Percentiles rank a stretch among this genome's conserved stretches.
Evolutionary conservation across 441 rosid genomes (phyloP).

Genomic region (Breynia disticha): DNA sequence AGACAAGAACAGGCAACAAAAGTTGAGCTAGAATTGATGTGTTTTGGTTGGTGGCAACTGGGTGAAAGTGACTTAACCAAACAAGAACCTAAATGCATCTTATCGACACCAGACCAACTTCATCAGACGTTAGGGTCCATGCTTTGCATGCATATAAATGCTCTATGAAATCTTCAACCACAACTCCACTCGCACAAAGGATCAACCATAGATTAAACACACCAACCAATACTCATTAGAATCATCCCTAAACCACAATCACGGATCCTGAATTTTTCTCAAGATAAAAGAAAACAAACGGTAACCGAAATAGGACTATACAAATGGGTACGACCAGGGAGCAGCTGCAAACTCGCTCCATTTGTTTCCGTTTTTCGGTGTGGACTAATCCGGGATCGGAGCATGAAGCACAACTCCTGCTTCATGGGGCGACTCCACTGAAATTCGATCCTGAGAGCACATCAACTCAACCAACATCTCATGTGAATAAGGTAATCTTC

Average conservation of each 20-base stretch:
- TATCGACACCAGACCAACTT: conserved; percentile 15
- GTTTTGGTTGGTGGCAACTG: conserved; percentile 7
- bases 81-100: conserved; percentile 15
- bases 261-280: too few species aligned
- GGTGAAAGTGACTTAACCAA: conserved; percentile 24
- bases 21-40: background rate
- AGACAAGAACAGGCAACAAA: background rate
- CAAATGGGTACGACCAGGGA: too few species aligned
- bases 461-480: too few species aligned
- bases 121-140: conserved; percentile 21
- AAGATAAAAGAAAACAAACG: too few species aligned
- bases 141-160: conserved; percentile 15
- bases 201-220: conserved; percentile 7
- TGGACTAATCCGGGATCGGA: background rate
- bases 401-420: too few species aligned
- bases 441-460: too few species aligned
- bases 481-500: conserved; percentile 3
- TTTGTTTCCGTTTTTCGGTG: background rate
- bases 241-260: too few species aligned
- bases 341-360: too few species aligned
- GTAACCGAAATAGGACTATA: too few species aligned
- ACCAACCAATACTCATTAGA: background rate
- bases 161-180: conserved; percentile 10
- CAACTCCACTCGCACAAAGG: conserved; percentile 3
- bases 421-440: too few species aligned